A percentile compares a stretch with the other conserved stretches of the same genome.
Evolutionary conservation across 1,139 yeast species (phyloP).

Genomic region (Suhomyces maxii): DNA sequence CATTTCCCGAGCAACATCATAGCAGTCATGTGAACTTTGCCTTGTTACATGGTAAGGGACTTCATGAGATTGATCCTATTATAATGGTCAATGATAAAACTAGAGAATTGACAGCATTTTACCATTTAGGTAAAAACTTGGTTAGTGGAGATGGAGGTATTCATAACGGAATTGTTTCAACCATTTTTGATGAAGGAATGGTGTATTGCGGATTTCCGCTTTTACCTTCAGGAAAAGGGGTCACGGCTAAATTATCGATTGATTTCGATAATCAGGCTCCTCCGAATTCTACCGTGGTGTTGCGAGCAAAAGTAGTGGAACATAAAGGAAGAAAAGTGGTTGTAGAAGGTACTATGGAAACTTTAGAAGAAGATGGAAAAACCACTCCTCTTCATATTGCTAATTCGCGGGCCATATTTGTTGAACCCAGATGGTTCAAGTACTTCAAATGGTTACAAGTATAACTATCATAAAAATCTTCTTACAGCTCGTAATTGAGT

Average conservation of each 20-base stretch:
- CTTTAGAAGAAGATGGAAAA: conserved; percentile 30
- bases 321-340: conserved; percentile 78
- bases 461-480: background rate
- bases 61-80: conserved; percentile 68
- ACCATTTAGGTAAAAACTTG: conserved; percentile 67
- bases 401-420: conserved; percentile 60
- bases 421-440: conserved; percentile 81
- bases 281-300: conserved; percentile 64
- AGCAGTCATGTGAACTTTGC: conserved; percentile 68
- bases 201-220: conserved; percentile 84
- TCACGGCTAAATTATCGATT: conserved; percentile 75
- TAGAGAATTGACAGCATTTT: conserved; percentile 55
- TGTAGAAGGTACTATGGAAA: conserved; percentile 63
- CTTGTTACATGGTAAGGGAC: conserved; percentile 58
- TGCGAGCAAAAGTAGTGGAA: conserved; percentile 67
- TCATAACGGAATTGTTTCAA: conserved; percentile 85
- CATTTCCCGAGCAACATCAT: conserved; percentile 63
- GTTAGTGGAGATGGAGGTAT: conserved; percentile 71
- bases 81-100: conserved; percentile 45
- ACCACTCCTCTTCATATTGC: conserved; percentile 41
- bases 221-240: conserved; percentile 86
- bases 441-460: conserved; percentile 61
- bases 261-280: conserved; percentile 67
- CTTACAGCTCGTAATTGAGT: no score
- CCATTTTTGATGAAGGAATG: conserved; percentile 81